Evolutionary conservation across 1,284 basidiomycete genomes (phyloP).

Genomic region (Porodaedalea pini): DNA sequence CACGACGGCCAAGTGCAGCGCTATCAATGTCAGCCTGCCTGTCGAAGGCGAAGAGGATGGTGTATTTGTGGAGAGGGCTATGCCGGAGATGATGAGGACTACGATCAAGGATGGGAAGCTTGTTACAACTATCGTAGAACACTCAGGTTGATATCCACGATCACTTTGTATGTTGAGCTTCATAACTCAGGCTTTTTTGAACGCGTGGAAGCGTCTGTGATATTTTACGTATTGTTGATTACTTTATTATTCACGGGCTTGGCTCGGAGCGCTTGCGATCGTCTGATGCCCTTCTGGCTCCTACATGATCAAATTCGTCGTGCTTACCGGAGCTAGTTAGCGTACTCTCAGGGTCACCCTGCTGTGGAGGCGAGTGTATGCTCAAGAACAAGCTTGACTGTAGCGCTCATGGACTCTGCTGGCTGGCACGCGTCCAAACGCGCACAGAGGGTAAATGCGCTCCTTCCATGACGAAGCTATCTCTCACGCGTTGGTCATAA

Average conservation of each 20-base stretch:
- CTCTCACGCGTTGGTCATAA: neutral
- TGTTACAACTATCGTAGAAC: slow-evolving; percentile 87
- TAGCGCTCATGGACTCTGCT: slow-evolving; percentile 14
- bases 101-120: slow-evolving; percentile 81
- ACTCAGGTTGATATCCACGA: slow-evolving; percentile 32
- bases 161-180: too few species aligned
- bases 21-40: slow-evolving; percentile 90
- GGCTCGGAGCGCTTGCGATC: too few species aligned
- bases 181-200: too few species aligned
- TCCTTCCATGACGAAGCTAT: neutral
- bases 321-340: too few species aligned
- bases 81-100: slow-evolving; percentile 96
- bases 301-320: neutral
- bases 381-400: neutral
- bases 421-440: slow-evolving; percentile 18
- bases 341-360: too few species aligned
- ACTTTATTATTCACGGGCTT: neutral
- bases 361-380: neutral
- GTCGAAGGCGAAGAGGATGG: slow-evolving; percentile 88
- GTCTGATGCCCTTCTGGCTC: too few species aligned
- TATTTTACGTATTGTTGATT: neutral
- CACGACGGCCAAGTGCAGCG: slow-evolving; percentile 92
- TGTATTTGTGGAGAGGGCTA: slow-evolving; percentile 83
- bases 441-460: slow-evolving; percentile 8
- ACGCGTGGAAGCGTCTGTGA: too few species aligned